These are phyloP conservation scores for Globisporangium lucens DNA, from an alignment of 352 stramenopile genomes.

Conservation along the genomic window DNA sequence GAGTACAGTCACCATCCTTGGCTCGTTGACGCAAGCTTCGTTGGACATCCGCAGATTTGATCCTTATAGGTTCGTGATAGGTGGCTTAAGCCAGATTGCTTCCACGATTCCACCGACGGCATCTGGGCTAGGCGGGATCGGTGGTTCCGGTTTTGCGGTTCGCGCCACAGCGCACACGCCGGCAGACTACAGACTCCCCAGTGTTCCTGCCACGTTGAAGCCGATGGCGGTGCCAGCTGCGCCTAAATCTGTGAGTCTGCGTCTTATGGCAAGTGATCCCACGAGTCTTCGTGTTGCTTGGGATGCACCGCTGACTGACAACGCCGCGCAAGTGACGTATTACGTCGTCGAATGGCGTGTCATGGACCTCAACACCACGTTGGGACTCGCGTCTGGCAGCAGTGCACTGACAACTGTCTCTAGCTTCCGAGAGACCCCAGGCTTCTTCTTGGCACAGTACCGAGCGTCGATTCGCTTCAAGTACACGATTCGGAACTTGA, in stretches of 20 bases:
- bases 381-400: background rate
- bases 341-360: constrained; percentile 88
- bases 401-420: background rate
- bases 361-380: constrained; percentile 36
- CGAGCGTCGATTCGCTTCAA: constrained; percentile 62
- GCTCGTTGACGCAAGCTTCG: constrained; percentile 34
- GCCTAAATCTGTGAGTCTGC: constrained; percentile 66
- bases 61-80: constrained; percentile 57
- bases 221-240: constrained; percentile 82
- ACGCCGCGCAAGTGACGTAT: constrained; percentile 75
- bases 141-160: constrained; percentile 51
- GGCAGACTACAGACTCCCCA: constrained; percentile 61
- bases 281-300: constrained; percentile 86
- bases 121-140: constrained; percentile 32
- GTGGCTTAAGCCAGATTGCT: constrained; percentile 38
- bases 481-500: constrained; percentile 52
- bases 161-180: constrained; percentile 64
- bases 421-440: constrained; percentile 39
- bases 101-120: constrained; percentile 25
- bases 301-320: constrained; percentile 76
- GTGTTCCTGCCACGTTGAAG: constrained; percentile 65
- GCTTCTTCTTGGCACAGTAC: constrained; percentile 45
- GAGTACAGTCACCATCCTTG: constrained; percentile 31
- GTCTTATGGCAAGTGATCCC: constrained; percentile 64
- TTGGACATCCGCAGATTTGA: constrained; percentile 43